Evolutionary conservation across 129 eudicot species (phyloP).

Genomic region (Saussurea involucrata): DNA sequence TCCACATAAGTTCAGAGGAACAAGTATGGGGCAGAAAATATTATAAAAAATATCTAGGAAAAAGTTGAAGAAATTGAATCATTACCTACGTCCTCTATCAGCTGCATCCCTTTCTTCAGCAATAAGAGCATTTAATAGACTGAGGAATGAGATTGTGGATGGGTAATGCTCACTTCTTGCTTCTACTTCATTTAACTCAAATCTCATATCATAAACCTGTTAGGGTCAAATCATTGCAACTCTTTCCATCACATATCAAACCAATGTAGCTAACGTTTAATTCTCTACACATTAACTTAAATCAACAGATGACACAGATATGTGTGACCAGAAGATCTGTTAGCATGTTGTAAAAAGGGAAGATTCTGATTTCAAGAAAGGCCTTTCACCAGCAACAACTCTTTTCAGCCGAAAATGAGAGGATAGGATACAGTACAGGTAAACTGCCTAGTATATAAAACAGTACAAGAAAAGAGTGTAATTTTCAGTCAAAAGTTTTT

Average conservation of each 20-base stretch:
- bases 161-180: conserved; percentile 96
- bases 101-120: conserved; percentile 88
- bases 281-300: neutral
- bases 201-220: conserved; percentile 95
- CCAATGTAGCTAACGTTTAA: neutral
- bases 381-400: neutral
- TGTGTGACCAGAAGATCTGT: neutral
- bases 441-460: neutral
- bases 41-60: neutral
- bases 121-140: conserved; percentile 72
- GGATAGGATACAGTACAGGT: neutral
- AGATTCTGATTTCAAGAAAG: neutral
- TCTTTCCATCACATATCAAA: neutral
- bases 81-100: conserved; percentile 88
- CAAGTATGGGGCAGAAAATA: neutral
- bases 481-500: neutral
- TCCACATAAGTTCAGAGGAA: neutral
- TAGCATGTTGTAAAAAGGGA: neutral
- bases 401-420: neutral
- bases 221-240: conserved; percentile 3
- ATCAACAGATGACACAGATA: neutral
- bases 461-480: neutral
- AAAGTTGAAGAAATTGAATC: neutral
- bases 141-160: conserved; percentile 92
- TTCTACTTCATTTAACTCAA: conserved; percentile 93